Conservation (phyloP, 1,284 basidiomycete species). For the Ganoderma sp. region DNA sequence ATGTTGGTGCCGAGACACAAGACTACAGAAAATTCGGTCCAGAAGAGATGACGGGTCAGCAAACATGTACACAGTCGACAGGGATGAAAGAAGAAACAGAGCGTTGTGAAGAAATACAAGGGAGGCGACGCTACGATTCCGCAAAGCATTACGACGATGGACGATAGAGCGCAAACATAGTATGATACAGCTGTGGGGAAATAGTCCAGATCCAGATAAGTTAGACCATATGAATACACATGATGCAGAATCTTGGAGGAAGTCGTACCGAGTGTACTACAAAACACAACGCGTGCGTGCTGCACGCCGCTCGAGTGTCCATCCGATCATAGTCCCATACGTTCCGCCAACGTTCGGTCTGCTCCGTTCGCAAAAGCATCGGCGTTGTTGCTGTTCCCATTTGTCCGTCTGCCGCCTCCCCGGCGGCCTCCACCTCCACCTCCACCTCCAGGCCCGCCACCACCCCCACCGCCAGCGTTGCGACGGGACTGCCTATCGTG, state of each 20-base stretch:
- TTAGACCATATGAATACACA: constrained; percentile 40
- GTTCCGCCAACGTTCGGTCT: constrained; percentile 81
- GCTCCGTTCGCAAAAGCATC: constrained; percentile 42
- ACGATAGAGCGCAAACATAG: constrained; percentile 36
- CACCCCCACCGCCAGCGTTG: constrained; percentile 39
- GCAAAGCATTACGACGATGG: constrained; percentile 41
- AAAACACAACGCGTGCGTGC: constrained; percentile 33
- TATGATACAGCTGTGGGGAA: constrained; percentile 44
- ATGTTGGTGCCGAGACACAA: not conserved
- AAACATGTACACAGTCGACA: constrained; percentile 19
- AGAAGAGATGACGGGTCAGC: constrained; percentile 22
- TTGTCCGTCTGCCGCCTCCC: constrained; percentile 39
- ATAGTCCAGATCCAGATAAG: constrained; percentile 33
- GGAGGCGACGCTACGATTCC: constrained; percentile 38
- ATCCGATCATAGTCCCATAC: constrained; percentile 65
- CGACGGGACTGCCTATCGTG: constrained; percentile 38
- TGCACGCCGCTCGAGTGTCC: constrained; percentile 34
- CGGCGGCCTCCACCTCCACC: constrained; percentile 43
- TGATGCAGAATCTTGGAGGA: constrained; percentile 29
- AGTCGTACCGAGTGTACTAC: constrained; percentile 55
- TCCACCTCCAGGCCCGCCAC: constrained; percentile 37
- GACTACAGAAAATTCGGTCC: constrained; percentile 14
- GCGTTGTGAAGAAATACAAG: constrained; percentile 30
- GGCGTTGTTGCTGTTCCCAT: constrained; percentile 34
- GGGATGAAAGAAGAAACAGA: constrained; percentile 15